Conservation (phyloP, 2,329 filamentous ascomycete species). For the Sordariomycetes sp. region DNA sequence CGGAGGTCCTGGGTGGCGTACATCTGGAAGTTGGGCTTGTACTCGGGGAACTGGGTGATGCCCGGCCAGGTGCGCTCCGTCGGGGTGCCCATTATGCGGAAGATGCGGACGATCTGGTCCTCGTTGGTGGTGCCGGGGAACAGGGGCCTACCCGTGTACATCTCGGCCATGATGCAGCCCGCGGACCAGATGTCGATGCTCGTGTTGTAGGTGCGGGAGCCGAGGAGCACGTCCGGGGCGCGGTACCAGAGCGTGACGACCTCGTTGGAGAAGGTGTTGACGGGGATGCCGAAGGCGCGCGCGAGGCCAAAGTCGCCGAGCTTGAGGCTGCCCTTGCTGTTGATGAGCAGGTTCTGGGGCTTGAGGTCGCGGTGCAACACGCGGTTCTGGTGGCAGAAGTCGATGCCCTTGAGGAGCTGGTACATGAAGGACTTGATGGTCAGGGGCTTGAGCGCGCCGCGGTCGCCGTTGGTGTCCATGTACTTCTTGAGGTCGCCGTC, state of each 20-base stretch:
- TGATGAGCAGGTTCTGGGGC: constrained; percentile 93
- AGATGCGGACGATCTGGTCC: constrained; percentile 93
- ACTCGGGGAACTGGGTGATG: constrained; percentile 91
- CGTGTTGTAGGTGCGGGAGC: constrained; percentile 95
- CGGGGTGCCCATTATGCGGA: constrained; percentile 95
- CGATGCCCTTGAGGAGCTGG: constrained; percentile 87
- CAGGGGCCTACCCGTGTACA: constrained; percentile 91
- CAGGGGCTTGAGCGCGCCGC: constrained; percentile 73
- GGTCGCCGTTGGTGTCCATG: constrained; percentile 88
- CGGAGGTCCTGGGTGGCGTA: constrained; percentile 86
- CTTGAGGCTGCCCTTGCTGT: constrained; percentile 79
- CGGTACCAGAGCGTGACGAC: constrained; percentile 97
- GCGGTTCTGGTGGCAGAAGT: constrained; percentile 95
- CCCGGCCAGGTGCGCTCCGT: constrained; percentile 93
- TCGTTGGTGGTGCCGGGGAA: constrained; percentile 98
- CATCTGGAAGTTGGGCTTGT: constrained; percentile 89
- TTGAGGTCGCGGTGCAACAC: no score
- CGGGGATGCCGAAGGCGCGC: constrained; percentile 88
- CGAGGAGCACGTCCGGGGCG: constrained; percentile 87
- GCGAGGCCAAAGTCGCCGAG: constrained; percentile 91
- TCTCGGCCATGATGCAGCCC: constrained; percentile 98
- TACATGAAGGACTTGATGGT: constrained; percentile 99
- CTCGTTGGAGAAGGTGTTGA: constrained; percentile 97
- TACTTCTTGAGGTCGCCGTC: constrained; percentile 97
- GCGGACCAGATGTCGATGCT: constrained; percentile 99